Evolutionary conservation across 495 filamentous ascomycete species (phyloP).

Genomic region (Tuber melanosporum): DNA sequence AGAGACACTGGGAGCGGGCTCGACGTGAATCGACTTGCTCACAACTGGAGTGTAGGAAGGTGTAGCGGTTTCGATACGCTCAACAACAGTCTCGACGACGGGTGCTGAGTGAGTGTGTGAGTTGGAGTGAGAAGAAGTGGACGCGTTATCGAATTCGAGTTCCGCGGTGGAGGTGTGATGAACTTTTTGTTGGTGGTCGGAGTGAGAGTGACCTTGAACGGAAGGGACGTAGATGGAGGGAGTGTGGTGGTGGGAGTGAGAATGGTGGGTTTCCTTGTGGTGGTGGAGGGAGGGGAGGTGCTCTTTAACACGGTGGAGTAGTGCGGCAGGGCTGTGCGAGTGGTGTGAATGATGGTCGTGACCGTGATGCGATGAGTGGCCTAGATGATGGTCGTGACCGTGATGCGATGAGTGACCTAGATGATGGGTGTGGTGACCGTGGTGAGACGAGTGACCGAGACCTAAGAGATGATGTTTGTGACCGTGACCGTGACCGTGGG

Average conservation of each 20-base stretch:
- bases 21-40: background rate
- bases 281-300: slow-evolving; percentile 39
- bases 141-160: slow-evolving; percentile 19
- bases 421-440: slow-evolving; percentile 26
- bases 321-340: slow-evolving; percentile 26
- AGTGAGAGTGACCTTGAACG: slow-evolving; percentile 16
- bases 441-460: slow-evolving; percentile 18
- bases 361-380: slow-evolving; percentile 32
- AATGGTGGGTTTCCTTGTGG: slow-evolving; percentile 28
- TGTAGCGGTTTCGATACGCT: slow-evolving; percentile 3
- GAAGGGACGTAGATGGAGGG: slow-evolving; percentile 11
- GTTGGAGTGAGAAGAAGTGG: slow-evolving; percentile 9
- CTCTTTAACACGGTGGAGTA: slow-evolving; percentile 33
- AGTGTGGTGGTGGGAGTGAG: slow-evolving; percentile 30
- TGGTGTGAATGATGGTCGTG: slow-evolving; percentile 28
- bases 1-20: slow-evolving; percentile 9
- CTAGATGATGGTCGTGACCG: slow-evolving; percentile 31
- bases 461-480: background rate
- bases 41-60: slow-evolving; percentile 10
- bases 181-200: slow-evolving; percentile 28
- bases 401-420: slow-evolving; percentile 35
- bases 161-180: slow-evolving; percentile 3
- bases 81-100: slow-evolving; percentile 8
- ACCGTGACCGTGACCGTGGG: slow-evolving; percentile 23
- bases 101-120: slow-evolving; percentile 13